phyloP scores from a whole-genome alignment of 495 filamentous ascomycete species.

The Pseudotulostoma volvatum region DNA sequence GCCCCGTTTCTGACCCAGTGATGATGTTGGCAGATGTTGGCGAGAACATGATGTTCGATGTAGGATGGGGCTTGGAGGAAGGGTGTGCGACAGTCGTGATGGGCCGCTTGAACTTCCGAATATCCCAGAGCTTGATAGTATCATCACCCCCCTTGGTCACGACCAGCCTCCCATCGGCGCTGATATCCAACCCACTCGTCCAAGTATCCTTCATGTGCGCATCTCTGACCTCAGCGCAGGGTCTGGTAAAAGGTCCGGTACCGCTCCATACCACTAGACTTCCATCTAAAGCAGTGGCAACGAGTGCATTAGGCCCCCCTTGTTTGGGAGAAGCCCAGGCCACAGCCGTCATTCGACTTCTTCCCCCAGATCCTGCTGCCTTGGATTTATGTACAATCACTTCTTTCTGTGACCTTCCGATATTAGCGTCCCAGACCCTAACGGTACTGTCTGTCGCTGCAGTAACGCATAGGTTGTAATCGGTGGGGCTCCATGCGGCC shows the following conservation, averaged over 20 bases:
- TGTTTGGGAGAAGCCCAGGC: slow-evolving; percentile 68
- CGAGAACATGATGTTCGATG: slow-evolving; percentile 76
- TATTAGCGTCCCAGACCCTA: slow-evolving; percentile 90
- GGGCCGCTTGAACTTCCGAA: slow-evolving; percentile 82
- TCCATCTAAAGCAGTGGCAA: slow-evolving; percentile 79
- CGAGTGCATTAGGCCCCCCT: slow-evolving; percentile 62
- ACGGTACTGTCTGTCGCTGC: slow-evolving; percentile 87
- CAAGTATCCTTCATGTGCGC: slow-evolving; percentile 75
- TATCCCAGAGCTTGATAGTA: slow-evolving; percentile 86
- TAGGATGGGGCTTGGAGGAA: slow-evolving; percentile 67
- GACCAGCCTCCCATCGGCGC: slow-evolving; percentile 73
- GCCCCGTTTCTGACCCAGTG: slow-evolving; percentile 71
- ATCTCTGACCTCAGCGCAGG: slow-evolving; percentile 68
- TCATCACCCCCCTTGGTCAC: slow-evolving; percentile 83
- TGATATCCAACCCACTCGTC: slow-evolving; percentile 89
- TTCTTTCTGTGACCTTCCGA: slow-evolving; percentile 71
- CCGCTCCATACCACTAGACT: slow-evolving; percentile 85
- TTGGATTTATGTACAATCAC: slow-evolving; percentile 90
- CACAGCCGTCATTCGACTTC: slow-evolving; percentile 85
- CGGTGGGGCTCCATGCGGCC: slow-evolving; percentile 75
- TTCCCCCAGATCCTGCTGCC: slow-evolving; percentile 67
- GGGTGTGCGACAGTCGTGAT: slow-evolving; percentile 61
- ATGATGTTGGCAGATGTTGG: slow-evolving; percentile 67
- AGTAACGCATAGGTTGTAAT: slow-evolving; percentile 69
- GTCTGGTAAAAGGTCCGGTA: slow-evolving; percentile 72